Evolutionary conservation across 2,329 filamentous ascomycete genomes (phyloP), one percentile per base, ranked within the genome.

Genomic region (Calycina marina): DNA sequence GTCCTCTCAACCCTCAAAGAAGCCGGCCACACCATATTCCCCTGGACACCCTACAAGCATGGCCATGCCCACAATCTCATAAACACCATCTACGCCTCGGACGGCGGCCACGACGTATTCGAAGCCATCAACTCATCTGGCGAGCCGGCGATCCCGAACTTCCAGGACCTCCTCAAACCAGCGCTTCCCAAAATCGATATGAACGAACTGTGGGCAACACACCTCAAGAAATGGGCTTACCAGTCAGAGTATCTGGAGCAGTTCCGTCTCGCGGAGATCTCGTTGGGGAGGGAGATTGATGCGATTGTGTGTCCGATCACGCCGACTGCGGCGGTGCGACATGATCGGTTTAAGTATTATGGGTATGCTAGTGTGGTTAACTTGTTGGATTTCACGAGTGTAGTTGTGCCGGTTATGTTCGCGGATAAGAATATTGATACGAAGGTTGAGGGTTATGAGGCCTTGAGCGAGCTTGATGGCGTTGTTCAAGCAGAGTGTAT

Each of bases 331-430:
- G 51, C 52, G 1, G 40, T 53, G 8, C 40, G 53, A 6, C 46
- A 46, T 25, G 37, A 44, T 22, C 38, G 40, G 20, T 43, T 44
- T 35, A 42, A 40, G 25, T 44, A 43, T 14, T 44, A 45, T 25
- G 46, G 39, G 1, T 51, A 49, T 33, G 36, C 46, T 0, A 44
- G 30, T 32, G 40, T 38, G 8, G 39, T 46, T 5, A 51, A 50
- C 28, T 18, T 51, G 16, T 18, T 51, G 2, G 48, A 53, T 35
- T 45, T 48, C 15, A 46, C 58, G 2, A 58, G 53, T 27, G 56
- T 59, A 2, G 56, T 59, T 10, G 50, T 63, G 0, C 61, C 61
- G 0, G 55, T 63, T 3, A 59, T 55, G 0, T 56, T 52, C 31
- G 58, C 56, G 1, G 57, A 62, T 35, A 57, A 57, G 43, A 37